These are phyloP conservation scores for Rosa multiflora DNA, from an alignment of 306 rosid genomes.

Conservation along the genomic window DNA sequence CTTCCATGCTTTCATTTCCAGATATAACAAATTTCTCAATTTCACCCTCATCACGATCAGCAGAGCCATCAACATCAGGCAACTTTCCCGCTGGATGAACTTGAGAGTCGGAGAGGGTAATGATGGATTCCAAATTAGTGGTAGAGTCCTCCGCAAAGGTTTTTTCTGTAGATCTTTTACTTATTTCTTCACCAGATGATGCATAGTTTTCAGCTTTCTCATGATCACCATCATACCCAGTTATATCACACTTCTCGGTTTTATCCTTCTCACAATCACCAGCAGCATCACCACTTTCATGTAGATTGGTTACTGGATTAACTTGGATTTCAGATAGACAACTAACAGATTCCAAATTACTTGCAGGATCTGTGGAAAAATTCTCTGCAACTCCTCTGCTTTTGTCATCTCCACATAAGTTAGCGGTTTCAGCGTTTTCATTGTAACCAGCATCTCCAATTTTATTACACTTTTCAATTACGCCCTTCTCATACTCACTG, in stretches of 20 bases:
- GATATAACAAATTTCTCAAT: slow-evolving; percentile 23
- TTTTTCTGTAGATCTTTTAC: slow-evolving; percentile 16
- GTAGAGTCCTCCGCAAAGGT: slow-evolving; percentile 2
- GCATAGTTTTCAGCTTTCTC: slow-evolving; percentile 29
- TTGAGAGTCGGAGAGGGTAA: slow-evolving; percentile 29
- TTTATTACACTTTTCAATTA: slow-evolving; percentile 26
- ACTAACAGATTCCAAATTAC: slow-evolving; percentile 21
- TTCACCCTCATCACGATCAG: slow-evolving; percentile 22
- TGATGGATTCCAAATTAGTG: slow-evolving; percentile 21
- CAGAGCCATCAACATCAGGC: slow-evolving; percentile 21
- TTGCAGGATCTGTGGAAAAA: neutral
- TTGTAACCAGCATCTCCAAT: slow-evolving; percentile 9
- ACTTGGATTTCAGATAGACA: slow-evolving; percentile 30
- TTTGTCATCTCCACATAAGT: slow-evolving; percentile 23
- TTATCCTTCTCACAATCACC: slow-evolving; percentile 24
- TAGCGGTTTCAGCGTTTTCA: neutral
- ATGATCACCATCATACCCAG: slow-evolving; percentile 20
- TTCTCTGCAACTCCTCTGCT: slow-evolving; percentile 26
- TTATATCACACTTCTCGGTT: slow-evolving; percentile 20
- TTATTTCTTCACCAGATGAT: slow-evolving; percentile 22
- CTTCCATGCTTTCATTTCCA: slow-evolving; percentile 32
- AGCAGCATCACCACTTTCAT: slow-evolving; percentile 13
- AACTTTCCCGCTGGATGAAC: slow-evolving; percentile 27
- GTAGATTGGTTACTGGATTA: slow-evolving; percentile 26
- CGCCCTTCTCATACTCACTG: slow-evolving; percentile 23